A percentile compares a stretch with the other conserved stretches of the same genome.
phyloP scores from a whole-genome alignment of 2,329 filamentous ascomycete species.

The Venturia asperata region DNA sequence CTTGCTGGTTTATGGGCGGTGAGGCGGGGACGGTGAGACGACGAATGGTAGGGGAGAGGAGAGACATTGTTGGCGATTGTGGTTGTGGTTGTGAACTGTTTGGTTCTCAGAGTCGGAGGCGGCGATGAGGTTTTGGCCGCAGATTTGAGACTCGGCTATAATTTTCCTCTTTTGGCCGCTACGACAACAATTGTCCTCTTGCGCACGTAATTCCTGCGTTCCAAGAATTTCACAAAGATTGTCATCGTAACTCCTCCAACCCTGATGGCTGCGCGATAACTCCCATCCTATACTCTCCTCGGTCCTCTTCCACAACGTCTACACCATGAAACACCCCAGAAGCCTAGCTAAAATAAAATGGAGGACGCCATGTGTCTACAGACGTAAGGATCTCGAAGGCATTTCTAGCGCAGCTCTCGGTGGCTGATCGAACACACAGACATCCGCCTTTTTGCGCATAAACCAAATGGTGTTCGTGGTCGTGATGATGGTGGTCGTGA shows the following conservation, averaged over 20 bases:
- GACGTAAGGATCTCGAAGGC: background rate
- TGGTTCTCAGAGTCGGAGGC: background rate
- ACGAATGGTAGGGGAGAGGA: background rate
- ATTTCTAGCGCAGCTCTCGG: background rate
- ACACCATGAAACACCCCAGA: background rate
- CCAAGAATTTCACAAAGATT: too few species aligned
- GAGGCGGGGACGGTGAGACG: background rate
- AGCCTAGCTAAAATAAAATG: background rate
- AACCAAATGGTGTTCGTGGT: background rate
- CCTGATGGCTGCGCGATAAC: background rate
- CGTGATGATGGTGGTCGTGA: too few species aligned
- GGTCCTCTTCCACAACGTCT: background rate
- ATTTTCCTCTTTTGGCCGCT: background rate
- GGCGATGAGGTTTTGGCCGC: background rate
- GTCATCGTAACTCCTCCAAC: too few species aligned
- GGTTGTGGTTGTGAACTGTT: background rate
- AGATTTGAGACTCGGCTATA: background rate
- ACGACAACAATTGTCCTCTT: background rate
- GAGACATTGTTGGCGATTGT: constrained; percentile 5
- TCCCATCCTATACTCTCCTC: background rate
- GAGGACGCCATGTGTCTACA: background rate
- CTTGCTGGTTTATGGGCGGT: constrained; percentile 40
- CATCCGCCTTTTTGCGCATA: background rate
- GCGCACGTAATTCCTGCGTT: background rate
- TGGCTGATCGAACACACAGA: background rate